Evolutionary conservation across 257 asterid genomes (phyloP).

Genomic region (Pogostemon cablin): DNA sequence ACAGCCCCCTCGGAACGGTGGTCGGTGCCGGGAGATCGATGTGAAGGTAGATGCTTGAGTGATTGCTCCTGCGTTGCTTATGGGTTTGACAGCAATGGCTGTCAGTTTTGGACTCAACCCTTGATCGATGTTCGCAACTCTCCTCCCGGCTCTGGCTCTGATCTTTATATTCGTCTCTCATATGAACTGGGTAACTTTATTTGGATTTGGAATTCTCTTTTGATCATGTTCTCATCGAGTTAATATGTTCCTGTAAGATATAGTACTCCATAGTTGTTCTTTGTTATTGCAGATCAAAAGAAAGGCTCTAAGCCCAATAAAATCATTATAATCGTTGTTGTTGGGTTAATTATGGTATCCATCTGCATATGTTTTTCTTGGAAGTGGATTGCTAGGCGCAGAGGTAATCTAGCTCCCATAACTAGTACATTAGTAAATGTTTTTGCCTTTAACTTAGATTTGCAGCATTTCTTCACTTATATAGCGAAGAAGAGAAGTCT

Average conservation of each 20-base stretch:
- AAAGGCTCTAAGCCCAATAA: constrained; percentile 21
- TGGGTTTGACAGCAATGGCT: too few relatives aligned
- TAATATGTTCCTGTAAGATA: background rate
- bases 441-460: too few relatives aligned
- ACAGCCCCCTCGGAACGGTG: too few relatives aligned
- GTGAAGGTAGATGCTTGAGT: too few relatives aligned
- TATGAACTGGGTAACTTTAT: constrained; percentile 43
- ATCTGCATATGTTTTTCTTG: constrained; percentile 26
- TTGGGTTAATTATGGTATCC: constrained; percentile 27
- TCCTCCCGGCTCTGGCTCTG: too few relatives aligned
- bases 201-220: background rate
- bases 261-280: background rate
- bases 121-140: too few relatives aligned
- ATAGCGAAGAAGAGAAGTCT: background rate
- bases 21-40: too few relatives aligned
- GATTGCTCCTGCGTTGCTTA: too few relatives aligned
- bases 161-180: too few relatives aligned
- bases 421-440: too few relatives aligned
- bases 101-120: too few relatives aligned
- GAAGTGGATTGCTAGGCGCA: constrained; percentile 40
- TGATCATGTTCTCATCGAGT: background rate
- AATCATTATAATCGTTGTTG: constrained; percentile 28
- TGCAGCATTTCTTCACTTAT: too few relatives aligned
- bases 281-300: background rate
- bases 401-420: constrained; percentile 37